Evolutionary conservation across 768 basidiomycete species (phyloP).

Genomic region (Phlebiopsis gigantea): DNA sequence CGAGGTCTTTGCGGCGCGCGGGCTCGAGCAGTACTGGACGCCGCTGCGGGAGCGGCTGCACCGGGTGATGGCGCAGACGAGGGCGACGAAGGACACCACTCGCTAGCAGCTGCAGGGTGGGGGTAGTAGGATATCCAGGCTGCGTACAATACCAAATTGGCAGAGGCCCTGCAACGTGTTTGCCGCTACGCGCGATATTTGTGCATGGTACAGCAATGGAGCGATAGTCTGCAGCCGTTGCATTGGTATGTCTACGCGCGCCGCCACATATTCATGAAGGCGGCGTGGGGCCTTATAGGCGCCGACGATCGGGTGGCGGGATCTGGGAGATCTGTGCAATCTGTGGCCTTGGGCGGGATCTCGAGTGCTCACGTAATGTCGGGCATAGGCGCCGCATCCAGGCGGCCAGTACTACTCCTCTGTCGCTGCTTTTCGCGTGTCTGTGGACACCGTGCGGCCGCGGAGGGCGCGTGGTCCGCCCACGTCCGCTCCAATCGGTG

Average conservation of each 20-base stretch:
- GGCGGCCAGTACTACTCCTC: too few species aligned
- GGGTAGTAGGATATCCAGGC: not conserved
- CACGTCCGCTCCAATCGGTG: too few species aligned
- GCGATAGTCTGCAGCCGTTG: not conserved
- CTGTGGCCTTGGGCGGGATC: not conserved
- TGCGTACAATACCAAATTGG: not conserved
- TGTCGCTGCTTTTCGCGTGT: too few species aligned
- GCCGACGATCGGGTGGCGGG: not conserved
- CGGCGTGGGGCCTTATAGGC: too few species aligned
- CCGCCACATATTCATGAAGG: not conserved
- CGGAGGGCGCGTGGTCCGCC: too few species aligned
- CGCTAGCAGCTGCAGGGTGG: not conserved
- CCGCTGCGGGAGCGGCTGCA: constrained; percentile 15
- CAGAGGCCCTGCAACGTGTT: not conserved
- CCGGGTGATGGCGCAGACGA: not conserved
- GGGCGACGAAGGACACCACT: not conserved
- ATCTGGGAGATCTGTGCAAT: not conserved
- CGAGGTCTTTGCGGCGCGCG: not conserved
- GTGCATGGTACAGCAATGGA: too few species aligned
- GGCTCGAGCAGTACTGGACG: constrained; percentile 14
- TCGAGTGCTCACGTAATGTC: not conserved
- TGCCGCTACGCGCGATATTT: not conserved
- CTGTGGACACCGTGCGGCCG: too few species aligned
- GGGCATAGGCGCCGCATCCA: not conserved
- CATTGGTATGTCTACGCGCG: not conserved